Evolutionary conservation across 768 basidiomycete species (phyloP).

Genomic region (Rhodosporidiobolus sp.): DNA sequence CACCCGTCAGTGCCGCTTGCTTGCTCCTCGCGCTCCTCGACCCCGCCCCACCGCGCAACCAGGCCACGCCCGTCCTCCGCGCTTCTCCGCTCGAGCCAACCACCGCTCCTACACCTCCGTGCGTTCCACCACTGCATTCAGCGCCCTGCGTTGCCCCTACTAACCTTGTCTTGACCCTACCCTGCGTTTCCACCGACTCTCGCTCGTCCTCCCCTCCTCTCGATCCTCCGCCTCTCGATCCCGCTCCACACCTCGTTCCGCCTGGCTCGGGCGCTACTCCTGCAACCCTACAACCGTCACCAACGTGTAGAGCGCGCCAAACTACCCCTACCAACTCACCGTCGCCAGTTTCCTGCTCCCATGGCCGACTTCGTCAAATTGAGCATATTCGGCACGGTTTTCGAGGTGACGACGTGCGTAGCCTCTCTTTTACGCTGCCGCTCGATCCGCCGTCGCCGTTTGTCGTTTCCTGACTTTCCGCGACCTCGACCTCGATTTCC

Average conservation of each 20-base stretch:
- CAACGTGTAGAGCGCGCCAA: no score
- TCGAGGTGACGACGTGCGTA: slow-evolving; percentile 62
- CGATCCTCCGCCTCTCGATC: neutral
- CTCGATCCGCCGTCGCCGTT: no score
- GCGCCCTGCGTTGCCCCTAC: neutral
- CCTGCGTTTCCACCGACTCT: neutral
- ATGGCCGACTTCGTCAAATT: slow-evolving; percentile 57
- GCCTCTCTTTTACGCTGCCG: neutral
- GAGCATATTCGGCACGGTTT: slow-evolving; percentile 96
- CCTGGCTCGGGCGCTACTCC: neutral
- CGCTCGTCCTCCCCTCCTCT: neutral
- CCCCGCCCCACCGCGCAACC: no score
- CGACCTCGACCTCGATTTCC: no score
- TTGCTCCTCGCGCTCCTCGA: no score
- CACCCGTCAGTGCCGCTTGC: no score
- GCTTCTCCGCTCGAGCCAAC: no score
- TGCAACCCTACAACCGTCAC: no score
- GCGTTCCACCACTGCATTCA: neutral
- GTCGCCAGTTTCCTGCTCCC: neutral
- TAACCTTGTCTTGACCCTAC: neutral
- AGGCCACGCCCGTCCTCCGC: no score
- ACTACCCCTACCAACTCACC: neutral
- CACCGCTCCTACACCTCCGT: neutral
- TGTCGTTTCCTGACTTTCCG: neutral
- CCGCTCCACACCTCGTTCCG: no score